Base-by-base conservation (phyloP, 768 basidiomycete species). In the Auricularia sp. region DNA sequence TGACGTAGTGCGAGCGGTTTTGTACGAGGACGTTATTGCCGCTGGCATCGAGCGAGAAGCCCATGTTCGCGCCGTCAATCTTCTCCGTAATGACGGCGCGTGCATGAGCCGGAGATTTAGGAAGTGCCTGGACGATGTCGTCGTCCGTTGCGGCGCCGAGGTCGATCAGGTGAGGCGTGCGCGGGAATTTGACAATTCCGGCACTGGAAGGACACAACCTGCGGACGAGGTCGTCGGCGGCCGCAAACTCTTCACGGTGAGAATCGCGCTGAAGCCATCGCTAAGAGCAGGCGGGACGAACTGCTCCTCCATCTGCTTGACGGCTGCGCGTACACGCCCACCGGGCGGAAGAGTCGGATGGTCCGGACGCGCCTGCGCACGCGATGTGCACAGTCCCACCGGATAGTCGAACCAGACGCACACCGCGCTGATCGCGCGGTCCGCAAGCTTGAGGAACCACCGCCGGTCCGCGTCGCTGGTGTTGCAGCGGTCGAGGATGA, bases 61-160 rank as follows among this genome's bases (percentile, higher is more conserved):
- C 86, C 81, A 86, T 82, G 71, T 87, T 86, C 47, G 85, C 84
- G 3, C 86, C 86, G 72, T 86, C 85, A 61, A 86, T 77, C 69
- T 87, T 86, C 69, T 87, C 86, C 3, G 84, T 85, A 70, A 86
- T 79, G 44, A 83, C 74, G 62, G 82, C 77, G 64, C 75, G 71
- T 6, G 24, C 64, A 18, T 33, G 13, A 7, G 47, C 24, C 14
- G 35, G 33, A 0, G 47, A 0, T n/a, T 54, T 24, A 18, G 64
- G 63, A 2, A 61, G 34, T 24, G 63, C 13, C 10, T 33, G 54
- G 2, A 80, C 71, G n/a, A 84, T 70, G 67, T 87, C 85, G 72
- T 86, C 86, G 0, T 72, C 69, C 0, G 82, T 81, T 3, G 80
- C 82, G 0, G 82, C 83, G 3, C 86, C 86, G 3, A 85, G 75